phyloP scores from a whole-genome alignment of 1,139 yeast species.

The Saccharomyces hybrid region DNA sequence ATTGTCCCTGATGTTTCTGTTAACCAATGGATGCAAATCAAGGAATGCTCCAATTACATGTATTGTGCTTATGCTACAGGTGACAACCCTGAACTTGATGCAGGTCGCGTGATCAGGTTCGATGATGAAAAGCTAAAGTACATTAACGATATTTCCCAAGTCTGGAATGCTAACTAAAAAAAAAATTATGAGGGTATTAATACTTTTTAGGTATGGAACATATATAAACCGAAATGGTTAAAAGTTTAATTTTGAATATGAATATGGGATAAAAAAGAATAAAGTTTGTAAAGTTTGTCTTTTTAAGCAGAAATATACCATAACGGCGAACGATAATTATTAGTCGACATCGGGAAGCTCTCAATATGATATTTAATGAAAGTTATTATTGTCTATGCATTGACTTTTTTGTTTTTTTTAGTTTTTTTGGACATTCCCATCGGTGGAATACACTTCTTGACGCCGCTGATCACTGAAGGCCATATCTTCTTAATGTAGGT shows the following conservation, averaged over 20 bases:
- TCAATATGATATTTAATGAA: not conserved
- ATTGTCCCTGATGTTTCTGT: constrained; percentile 24
- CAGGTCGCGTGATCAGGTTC: constrained; percentile 18
- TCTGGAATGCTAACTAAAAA: constrained; percentile 19
- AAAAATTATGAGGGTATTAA: not conserved
- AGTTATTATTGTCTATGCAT: not conserved
- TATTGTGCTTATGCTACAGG: constrained; percentile 26
- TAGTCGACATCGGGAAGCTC: not conserved
- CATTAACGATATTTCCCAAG: constrained; percentile 13
- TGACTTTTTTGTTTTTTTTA: not conserved
- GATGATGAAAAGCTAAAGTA: constrained; percentile 7
- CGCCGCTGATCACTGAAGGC: constrained; percentile 14
- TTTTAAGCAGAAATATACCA: not conserved
- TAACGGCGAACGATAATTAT: not conserved
- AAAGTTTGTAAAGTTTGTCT: not conserved
- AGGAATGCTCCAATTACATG: constrained; percentile 27
- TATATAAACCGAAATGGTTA: not conserved
- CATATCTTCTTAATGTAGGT: constrained; percentile 26
- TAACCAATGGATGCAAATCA: constrained; percentile 25
- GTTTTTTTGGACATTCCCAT: not conserved
- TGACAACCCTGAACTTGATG: constrained; percentile 6
- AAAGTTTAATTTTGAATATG: not conserved
- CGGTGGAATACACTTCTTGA: constrained; percentile 10
- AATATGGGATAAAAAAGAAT: not conserved
- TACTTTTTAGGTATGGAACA: not conserved